phyloP scores from a whole-genome alignment of 2,329 filamentous ascomycete species.

The Pyrenochaeta sp. region DNA sequence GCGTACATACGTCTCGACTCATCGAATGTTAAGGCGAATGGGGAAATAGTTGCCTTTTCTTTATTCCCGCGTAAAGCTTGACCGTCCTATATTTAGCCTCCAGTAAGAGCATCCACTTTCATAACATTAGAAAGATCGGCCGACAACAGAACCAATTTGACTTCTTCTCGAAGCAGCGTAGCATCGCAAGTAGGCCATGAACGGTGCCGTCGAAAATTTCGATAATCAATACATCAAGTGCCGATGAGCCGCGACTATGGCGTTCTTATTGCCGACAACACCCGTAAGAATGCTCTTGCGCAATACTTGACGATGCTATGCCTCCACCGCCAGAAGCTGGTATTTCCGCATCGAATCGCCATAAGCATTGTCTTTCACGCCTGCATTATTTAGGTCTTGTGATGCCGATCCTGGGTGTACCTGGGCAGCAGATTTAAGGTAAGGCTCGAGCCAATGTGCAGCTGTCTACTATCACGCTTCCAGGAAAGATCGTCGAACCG shows the following conservation, averaged over 20 bases:
- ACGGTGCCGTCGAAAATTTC: neutral
- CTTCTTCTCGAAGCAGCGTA: neutral
- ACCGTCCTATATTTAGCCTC: constrained; percentile 11
- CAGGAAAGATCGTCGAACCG: constrained; percentile 10
- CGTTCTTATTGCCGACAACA: neutral
- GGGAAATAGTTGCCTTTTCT: neutral
- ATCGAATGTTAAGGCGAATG: neutral
- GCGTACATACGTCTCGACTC: neutral
- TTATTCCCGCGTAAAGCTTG: constrained; percentile 4
- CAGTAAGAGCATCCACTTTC: neutral
- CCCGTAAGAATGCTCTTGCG: neutral
- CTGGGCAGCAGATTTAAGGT: constrained; percentile 8
- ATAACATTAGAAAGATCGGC: neutral
- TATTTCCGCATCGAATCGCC: neutral
- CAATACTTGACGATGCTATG: neutral
- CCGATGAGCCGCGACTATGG: neutral
- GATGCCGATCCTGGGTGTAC: neutral
- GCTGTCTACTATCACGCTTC: neutral
- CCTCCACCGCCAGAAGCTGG: neutral
- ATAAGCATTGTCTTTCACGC: neutral
- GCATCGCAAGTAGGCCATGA: neutral
- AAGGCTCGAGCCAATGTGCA: constrained; percentile 13
- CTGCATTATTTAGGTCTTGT: neutral
- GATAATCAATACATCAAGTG: neutral
- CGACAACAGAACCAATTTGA: neutral